Conservation (phyloP, 1,284 basidiomycete genomes). For the Ceratobasidium sp. region DNA sequence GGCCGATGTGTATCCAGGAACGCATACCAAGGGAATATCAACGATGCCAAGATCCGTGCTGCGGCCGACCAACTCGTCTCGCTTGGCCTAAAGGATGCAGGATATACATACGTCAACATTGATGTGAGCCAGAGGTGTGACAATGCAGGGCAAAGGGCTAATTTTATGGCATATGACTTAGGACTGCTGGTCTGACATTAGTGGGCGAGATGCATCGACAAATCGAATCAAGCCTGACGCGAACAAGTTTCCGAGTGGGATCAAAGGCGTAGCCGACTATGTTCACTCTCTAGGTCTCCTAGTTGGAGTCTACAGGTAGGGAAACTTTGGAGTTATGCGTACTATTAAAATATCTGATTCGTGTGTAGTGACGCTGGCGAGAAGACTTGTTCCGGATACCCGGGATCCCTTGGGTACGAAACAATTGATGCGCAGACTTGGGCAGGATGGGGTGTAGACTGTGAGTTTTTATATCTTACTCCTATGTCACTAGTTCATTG, state of each 20-base stretch:
- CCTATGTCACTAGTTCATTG: neutral
- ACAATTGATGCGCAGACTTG: slow-evolving; percentile 60
- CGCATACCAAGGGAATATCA: slow-evolving; percentile 49
- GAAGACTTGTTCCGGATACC: slow-evolving; percentile 60
- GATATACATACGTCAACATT: slow-evolving; percentile 64
- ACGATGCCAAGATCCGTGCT: slow-evolving; percentile 56
- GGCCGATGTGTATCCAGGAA: slow-evolving; percentile 36
- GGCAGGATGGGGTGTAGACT: slow-evolving; percentile 62
- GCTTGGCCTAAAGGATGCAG: slow-evolving; percentile 59
- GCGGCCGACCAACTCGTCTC: slow-evolving; percentile 60
- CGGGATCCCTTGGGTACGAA: slow-evolving; percentile 61
- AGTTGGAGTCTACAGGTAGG: slow-evolving; percentile 61
- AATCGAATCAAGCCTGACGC: slow-evolving; percentile 59
- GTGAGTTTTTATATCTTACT: slow-evolving; percentile 44
- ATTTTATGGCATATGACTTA: slow-evolving; percentile 44
- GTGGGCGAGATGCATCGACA: slow-evolving; percentile 53
- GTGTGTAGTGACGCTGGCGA: slow-evolving; percentile 61
- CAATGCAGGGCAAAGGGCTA: neutral
- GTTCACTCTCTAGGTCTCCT: slow-evolving; percentile 62
- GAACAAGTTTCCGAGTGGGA: slow-evolving; percentile 62
- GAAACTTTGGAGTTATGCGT: neutral
- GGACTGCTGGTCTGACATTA: slow-evolving; percentile 61
- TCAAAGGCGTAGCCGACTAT: slow-evolving; percentile 55
- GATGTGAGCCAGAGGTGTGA: slow-evolving; percentile 52
- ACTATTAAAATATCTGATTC: neutral